Conservation (phyloP, 2,329 filamentous ascomycete species). For the Hymenoscyphus repandus region DNA sequence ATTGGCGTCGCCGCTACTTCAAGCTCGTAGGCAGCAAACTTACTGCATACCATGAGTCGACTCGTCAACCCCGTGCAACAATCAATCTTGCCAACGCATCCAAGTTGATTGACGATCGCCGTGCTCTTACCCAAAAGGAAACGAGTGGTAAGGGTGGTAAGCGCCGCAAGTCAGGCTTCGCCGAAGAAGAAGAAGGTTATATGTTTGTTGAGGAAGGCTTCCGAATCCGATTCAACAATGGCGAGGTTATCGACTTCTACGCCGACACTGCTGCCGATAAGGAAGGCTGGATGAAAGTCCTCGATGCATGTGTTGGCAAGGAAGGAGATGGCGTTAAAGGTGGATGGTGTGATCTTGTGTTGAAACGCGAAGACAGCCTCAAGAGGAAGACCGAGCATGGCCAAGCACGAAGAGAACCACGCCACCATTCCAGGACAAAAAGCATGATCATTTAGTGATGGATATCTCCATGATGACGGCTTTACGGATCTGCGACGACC, state of each 20-base stretch:
- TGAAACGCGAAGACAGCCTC: conserved; percentile 50
- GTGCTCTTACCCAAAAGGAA: conserved; percentile 76
- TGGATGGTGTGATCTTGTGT: conserved; percentile 64
- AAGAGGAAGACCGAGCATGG: conserved; percentile 21
- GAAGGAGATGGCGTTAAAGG: conserved; percentile 44
- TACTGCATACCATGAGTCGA: conserved; percentile 93
- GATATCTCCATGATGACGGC: not conserved
- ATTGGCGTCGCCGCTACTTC: conserved; percentile 97
- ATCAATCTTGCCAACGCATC: conserved; percentile 94
- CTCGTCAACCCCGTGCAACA: conserved; percentile 88
- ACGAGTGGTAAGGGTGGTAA: conserved; percentile 70
- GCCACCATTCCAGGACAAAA: conserved; percentile 29
- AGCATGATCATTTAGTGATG: conserved; percentile 24
- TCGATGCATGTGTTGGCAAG: conserved; percentile 61
- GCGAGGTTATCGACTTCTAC: conserved; percentile 83
- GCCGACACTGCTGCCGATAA: conserved; percentile 85
- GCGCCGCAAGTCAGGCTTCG: conserved; percentile 89
- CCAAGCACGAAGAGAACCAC: conserved; percentile 15
- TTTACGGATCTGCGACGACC: not conserved
- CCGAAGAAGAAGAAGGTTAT: conserved; percentile 97
- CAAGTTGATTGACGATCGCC: conserved; percentile 89
- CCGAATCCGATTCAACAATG: conserved; percentile 96
- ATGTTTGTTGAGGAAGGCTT: conserved; percentile 99
- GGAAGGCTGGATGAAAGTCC: conserved; percentile 88
- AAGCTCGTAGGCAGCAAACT: conserved; percentile 86